Percentiles rank a stretch among this genome's conserved stretches.
Conservation (phyloP, 1,284 basidiomycete genomes). For the Amylostereum areolatum region DNA sequence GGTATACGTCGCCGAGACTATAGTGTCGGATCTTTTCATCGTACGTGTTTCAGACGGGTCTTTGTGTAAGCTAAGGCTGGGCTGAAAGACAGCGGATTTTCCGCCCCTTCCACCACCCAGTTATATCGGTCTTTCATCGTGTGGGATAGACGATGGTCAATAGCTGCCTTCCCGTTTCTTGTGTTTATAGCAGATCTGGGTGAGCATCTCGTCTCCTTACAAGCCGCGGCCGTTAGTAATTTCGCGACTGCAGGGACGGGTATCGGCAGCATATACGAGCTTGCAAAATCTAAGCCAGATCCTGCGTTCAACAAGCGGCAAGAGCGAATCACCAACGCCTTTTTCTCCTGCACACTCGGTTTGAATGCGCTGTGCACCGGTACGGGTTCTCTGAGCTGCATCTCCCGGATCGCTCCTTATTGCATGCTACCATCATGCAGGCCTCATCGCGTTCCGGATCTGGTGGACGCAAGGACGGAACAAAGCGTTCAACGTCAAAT, state of each 20-base stretch:
- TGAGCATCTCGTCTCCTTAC: neutral
- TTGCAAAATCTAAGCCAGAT: neutral
- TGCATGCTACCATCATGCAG: neutral
- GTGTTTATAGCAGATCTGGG: conserved; percentile 13
- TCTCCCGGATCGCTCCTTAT: too few relatives aligned
- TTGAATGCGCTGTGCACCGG: conserved; percentile 10
- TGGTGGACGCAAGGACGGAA: conserved; percentile 9
- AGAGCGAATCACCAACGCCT: conserved; percentile 7
- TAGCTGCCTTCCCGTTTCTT: conserved; percentile 8
- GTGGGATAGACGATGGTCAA: conserved; percentile 7
- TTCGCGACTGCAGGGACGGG: conserved; percentile 6
- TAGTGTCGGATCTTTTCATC: conserved; percentile 12
- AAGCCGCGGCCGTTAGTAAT: too few relatives aligned
- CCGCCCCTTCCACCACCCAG: too few relatives aligned
- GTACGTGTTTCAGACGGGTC: conserved; percentile 1
- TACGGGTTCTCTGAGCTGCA: neutral
- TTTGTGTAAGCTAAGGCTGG: neutral
- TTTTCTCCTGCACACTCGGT: conserved; percentile 10
- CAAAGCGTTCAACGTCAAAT: conserved; percentile 6
- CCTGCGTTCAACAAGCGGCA: conserved; percentile 1
- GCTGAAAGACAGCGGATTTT: neutral
- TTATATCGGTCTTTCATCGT: conserved; percentile 16
- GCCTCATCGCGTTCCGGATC: conserved; percentile 12
- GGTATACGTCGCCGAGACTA: conserved; percentile 8
- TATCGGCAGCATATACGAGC: conserved; percentile 1